Conservation (phyloP, 495 filamentous ascomycete genomes). For the Xylaria bambusicola region DNA sequence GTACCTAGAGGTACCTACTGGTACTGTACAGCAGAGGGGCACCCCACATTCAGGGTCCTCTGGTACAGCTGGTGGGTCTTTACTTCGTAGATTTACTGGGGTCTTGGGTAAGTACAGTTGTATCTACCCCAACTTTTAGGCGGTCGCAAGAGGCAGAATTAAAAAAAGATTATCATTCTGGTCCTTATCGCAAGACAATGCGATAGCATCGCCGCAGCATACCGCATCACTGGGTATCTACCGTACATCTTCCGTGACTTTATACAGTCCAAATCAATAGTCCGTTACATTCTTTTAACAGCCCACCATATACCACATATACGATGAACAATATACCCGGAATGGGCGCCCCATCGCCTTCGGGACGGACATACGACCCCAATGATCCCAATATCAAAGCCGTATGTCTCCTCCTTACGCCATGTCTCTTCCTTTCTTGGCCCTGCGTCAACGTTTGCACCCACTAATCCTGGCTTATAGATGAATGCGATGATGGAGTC, state of each 20-base stretch:
- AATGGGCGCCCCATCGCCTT: conserved; percentile 18
- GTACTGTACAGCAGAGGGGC: no score
- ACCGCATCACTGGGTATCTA: no score
- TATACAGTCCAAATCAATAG: not conserved
- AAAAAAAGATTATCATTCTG: conserved; percentile 13
- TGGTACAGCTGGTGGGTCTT: no score
- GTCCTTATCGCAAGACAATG: conserved; percentile 10
- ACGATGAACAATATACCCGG: conserved; percentile 33
- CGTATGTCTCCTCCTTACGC: conserved; percentile 24
- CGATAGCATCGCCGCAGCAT: conserved; percentile 6
- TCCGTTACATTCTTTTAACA: not conserved
- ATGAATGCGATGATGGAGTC: conserved; percentile 86
- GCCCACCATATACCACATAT: not conserved
- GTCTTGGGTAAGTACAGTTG: not conserved
- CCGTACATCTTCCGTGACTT: not conserved
- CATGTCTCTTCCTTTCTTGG: conserved; percentile 20
- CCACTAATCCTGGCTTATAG: conserved; percentile 42
- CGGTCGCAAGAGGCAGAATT: conserved; percentile 15
- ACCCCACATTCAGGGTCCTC: no score
- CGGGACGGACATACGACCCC: conserved; percentile 32
- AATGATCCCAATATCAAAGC: conserved; percentile 48
- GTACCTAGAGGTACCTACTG: no score
- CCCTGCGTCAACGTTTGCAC: conserved; percentile 13
- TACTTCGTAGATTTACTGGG: no score
- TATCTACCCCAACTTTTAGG: not conserved